A percentile compares a stretch with the other conserved stretches of the same genome.
These are phyloP conservation scores for Leccinum truebloodii DNA, from an alignment of 768 basidiomycete species.

Conservation along the genomic window DNA sequence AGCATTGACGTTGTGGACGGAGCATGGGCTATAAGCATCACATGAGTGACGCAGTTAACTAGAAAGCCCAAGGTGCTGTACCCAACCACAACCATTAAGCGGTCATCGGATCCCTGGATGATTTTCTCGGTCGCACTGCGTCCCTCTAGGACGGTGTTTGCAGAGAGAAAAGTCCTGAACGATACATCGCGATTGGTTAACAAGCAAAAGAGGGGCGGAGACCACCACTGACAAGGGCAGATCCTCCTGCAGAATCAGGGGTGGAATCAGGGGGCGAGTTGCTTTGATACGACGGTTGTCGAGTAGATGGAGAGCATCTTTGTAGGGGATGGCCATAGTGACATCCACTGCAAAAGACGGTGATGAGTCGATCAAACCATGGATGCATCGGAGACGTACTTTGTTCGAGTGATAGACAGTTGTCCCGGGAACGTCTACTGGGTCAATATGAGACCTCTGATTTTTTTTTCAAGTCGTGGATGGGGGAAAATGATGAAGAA, in stretches of 20 bases:
- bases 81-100: constrained; percentile 91
- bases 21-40: constrained; percentile 69
- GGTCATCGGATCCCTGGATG: constrained; percentile 85
- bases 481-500: background rate
- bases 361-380: constrained; percentile 5
- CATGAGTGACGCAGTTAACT: constrained; percentile 9
- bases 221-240: constrained; percentile 65
- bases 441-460: constrained; percentile 11
- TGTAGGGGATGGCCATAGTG: constrained; percentile 72
- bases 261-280: constrained; percentile 88
- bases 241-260: constrained; percentile 93
- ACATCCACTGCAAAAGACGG: constrained; percentile 37
- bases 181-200: constrained; percentile 9
- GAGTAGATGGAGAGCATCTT: constrained; percentile 75
- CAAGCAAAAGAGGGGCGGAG: background rate
- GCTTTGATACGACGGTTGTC: constrained; percentile 87
- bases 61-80: constrained; percentile 33
- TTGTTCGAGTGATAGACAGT: constrained; percentile 6
- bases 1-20: constrained; percentile 86
- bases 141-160: constrained; percentile 88
- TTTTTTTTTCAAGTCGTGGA: constrained; percentile 1
- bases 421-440: constrained; percentile 5
- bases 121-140: constrained; percentile 77
- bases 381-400: constrained; percentile 19
- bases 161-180: constrained; percentile 69